These are phyloP conservation scores for Boletus rubescentipes DNA, from an alignment of 768 basidiomycete genomes.

Conservation along the genomic window DNA sequence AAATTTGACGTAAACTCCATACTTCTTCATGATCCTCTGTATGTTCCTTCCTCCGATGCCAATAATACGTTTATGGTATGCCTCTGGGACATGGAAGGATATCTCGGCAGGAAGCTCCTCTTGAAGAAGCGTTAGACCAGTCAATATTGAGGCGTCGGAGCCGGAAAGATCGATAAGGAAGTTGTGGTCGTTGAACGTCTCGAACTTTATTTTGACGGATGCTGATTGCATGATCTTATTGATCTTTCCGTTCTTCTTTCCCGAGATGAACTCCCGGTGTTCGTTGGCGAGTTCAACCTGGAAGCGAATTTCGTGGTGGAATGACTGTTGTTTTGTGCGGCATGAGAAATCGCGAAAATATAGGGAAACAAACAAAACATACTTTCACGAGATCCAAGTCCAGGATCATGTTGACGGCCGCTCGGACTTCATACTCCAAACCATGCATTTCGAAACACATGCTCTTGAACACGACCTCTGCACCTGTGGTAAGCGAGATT, in stretches of 20 bases:
- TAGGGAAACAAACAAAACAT: slow-evolving; percentile 11
- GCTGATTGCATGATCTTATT: slow-evolving; percentile 99
- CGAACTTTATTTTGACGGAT: slow-evolving; percentile 97
- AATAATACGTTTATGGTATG: slow-evolving; percentile 98
- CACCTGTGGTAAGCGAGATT: slow-evolving; percentile 82
- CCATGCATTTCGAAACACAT: slow-evolving; percentile 99
- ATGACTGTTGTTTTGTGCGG: slow-evolving; percentile 49
- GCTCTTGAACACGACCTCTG: slow-evolving; percentile 94
- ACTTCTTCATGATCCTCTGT: slow-evolving; percentile 99
- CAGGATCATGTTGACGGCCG: slow-evolving; percentile 81
- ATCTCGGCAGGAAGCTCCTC: slow-evolving; percentile 99
- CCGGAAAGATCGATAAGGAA: slow-evolving; percentile 92
- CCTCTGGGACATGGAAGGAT: slow-evolving; percentile 97
- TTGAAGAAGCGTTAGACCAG: slow-evolving; percentile 86
- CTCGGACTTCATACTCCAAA: slow-evolving; percentile 85
- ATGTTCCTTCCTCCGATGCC: slow-evolving; percentile 98
- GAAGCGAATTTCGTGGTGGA: slow-evolving; percentile 97
- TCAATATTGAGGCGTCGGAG: slow-evolving; percentile 78
- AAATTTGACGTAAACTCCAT: slow-evolving; percentile 99
- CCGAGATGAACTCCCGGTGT: slow-evolving; percentile 97
- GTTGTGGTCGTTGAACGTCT: slow-evolving; percentile 96
- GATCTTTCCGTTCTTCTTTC: slow-evolving; percentile 99
- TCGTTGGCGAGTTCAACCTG: slow-evolving; percentile 98
- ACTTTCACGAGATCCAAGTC: slow-evolving; percentile 94
- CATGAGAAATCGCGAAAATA: not conserved